Percentiles rank a stretch among this genome's conserved stretches.
phyloP scores from a whole-genome alignment of 164 flowering plant genomes.

The Akebia trifoliata region DNA sequence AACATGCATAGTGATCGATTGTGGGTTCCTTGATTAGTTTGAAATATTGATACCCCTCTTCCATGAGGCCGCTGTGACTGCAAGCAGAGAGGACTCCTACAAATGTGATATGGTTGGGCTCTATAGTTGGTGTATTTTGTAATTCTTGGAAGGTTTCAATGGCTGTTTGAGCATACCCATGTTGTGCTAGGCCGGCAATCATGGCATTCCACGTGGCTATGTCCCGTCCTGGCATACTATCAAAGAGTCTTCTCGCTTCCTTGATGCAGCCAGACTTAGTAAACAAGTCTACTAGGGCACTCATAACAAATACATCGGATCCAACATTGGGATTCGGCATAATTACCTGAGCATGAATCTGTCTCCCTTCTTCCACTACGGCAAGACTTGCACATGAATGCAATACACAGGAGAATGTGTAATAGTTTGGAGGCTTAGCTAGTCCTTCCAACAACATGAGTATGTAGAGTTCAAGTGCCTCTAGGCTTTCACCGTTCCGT shows the following conservation, averaged over 20 bases:
- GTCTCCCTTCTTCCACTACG: constrained; percentile 30
- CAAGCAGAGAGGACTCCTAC: constrained; percentile 30
- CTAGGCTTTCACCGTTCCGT: constrained; percentile 16
- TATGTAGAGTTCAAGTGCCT: constrained; percentile 20
- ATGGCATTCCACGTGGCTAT: constrained; percentile 29
- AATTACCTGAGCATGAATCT: constrained; percentile 26
- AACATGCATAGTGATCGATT: constrained; percentile 27
- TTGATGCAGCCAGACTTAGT: constrained; percentile 23
- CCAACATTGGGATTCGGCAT: constrained; percentile 10
- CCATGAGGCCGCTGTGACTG: constrained; percentile 23
- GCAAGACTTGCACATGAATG: constrained; percentile 19
- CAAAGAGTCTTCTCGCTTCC: constrained; percentile 23
- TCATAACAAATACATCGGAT: constrained; percentile 14
- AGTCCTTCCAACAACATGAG: constrained; percentile 16
- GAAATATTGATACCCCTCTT: constrained; percentile 23
- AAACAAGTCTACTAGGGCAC: constrained; percentile 24
- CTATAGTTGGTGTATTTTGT: constrained; percentile 10
- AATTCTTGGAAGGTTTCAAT: constrained; percentile 19
- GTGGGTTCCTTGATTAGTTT: constrained; percentile 21
- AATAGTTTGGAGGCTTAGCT: constrained; percentile 21
- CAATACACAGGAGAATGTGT: constrained; percentile 21
- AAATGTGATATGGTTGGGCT: constrained; percentile 25
- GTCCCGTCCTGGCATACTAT: constrained; percentile 19
- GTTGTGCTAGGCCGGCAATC: constrained; percentile 24
- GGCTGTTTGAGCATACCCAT: constrained; percentile 19